A percentile compares a stretch with the other conserved stretches of the same genome.
Conservation (phyloP, 2,329 filamentous ascomycete species). For the Macrophomina phaseolina region DNA sequence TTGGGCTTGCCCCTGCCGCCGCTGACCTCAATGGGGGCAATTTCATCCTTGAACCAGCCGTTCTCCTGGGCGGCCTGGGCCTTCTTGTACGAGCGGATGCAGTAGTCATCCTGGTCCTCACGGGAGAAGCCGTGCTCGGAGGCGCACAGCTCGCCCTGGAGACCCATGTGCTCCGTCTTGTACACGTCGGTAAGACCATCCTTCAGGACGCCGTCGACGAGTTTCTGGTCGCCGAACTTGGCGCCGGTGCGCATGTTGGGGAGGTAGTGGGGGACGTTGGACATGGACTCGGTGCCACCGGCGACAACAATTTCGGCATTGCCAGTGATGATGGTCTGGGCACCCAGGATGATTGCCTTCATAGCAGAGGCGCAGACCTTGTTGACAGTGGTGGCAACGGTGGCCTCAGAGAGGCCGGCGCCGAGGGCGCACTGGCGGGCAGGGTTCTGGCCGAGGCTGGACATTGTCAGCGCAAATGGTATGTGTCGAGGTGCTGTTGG, state of each 20-base stretch:
- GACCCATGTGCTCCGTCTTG: conserved; percentile 95
- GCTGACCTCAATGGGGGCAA: conserved; percentile 84
- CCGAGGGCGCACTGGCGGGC: conserved; percentile 91
- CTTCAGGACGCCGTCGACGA: conserved; percentile 91
- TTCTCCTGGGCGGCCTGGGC: conserved; percentile 83
- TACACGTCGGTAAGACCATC: conserved; percentile 95
- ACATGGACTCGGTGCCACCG: conserved; percentile 98
- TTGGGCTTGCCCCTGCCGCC: conserved; percentile 90
- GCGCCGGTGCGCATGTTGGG: conserved; percentile 82
- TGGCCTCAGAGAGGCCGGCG: conserved; percentile 80
- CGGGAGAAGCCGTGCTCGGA: conserved; percentile 80
- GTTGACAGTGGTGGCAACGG: conserved; percentile 92
- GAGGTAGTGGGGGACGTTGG: conserved; percentile 95
- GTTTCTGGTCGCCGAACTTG: conserved; percentile 90
- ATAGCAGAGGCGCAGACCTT: conserved; percentile 97
- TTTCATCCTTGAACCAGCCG: conserved; percentile 83
- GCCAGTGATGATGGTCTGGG: conserved; percentile 96
- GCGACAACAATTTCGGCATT: conserved; percentile 92
- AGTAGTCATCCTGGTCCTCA: conserved; percentile 92
- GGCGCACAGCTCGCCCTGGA: conserved; percentile 91
- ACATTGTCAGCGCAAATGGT: conserved; percentile 27
- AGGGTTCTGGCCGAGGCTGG: conserved; percentile 91
- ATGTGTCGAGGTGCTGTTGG: not conserved
- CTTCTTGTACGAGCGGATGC: conserved; percentile 93
- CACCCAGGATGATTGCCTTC: conserved; percentile 92